Evolutionary conservation across 345 rosid genomes (phyloP).

Genomic region (Citrus reticulata): DNA sequence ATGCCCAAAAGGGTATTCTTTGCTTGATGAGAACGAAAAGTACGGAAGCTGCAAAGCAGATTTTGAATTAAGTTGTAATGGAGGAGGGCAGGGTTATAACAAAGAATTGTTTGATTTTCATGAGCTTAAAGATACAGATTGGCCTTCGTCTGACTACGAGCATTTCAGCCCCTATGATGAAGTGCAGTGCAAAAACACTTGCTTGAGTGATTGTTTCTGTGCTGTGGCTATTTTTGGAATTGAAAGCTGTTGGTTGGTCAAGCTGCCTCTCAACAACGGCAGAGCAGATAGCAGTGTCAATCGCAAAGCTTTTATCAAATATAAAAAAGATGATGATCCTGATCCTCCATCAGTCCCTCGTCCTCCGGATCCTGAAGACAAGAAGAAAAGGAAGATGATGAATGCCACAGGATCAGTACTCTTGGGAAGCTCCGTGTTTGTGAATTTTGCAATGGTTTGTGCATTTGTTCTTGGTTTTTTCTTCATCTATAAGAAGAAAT

Average conservation of each 20-base stretch:
- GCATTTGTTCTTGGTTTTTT: neutral
- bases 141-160: neutral
- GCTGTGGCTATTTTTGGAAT: neutral
- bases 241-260: neutral
- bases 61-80: neutral
- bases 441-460: neutral
- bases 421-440: constrained; percentile 7
- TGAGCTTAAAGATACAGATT: neutral
- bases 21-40: neutral
- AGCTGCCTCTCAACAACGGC: constrained; percentile 8
- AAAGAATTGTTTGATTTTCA: constrained; percentile 12
- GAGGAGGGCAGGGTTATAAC: neutral
- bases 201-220: constrained; percentile 1
- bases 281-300: neutral
- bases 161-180: neutral
- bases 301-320: neutral
- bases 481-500: constrained; percentile 11
- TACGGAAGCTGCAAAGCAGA: constrained; percentile 10
- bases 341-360: no score
- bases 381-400: neutral
- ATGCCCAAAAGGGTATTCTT: neutral
- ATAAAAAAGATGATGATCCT: neutral
- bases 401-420: neutral
- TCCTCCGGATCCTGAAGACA: neutral
- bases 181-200: neutral